Conservation (phyloP, 352 stramenopile genomes). For the Globisporangium barbulae region DNA sequence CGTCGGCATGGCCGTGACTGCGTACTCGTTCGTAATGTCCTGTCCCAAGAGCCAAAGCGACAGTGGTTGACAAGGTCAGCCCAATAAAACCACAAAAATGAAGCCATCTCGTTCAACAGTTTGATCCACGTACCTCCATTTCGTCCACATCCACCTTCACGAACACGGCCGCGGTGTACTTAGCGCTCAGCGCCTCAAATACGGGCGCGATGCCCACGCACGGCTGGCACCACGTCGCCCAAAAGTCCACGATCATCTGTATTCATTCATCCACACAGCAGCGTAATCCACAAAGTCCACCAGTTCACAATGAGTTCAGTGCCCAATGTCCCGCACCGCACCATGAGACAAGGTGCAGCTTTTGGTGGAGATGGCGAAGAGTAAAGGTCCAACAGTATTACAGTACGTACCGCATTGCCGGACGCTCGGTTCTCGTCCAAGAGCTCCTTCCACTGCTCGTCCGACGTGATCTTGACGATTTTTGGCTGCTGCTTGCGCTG, state of each 20-base stretch:
- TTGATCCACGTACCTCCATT: conserved; percentile 31
- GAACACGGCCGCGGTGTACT: conserved; percentile 54
- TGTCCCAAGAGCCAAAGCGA: conserved; percentile 13
- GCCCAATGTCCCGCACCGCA: not conserved
- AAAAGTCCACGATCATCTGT: conserved; percentile 84
- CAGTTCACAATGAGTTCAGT: conserved; percentile 6
- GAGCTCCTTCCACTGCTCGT: conserved; percentile 52
- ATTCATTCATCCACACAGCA: conserved; percentile 4
- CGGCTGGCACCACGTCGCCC: conserved; percentile 81
- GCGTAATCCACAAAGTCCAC: conserved; percentile 13
- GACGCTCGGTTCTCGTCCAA: conserved; percentile 42
- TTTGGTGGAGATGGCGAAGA: not conserved
- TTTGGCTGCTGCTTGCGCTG: conserved; percentile 46
- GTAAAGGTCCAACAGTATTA: not conserved
- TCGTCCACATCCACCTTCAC: conserved; percentile 81
- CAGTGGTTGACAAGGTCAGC: not conserved
- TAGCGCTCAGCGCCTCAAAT: conserved; percentile 66
- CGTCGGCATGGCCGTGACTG: conserved; percentile 88
- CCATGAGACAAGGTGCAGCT: conserved; percentile 4
- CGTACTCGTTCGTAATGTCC: conserved; percentile 56
- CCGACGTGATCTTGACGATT: conserved; percentile 42
- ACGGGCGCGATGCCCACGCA: conserved; percentile 76
- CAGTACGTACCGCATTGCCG: conserved; percentile 38
- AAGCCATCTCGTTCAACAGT: not conserved
- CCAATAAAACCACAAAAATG: not conserved